These are phyloP conservation scores for Ziziphus jujuba DNA, from an alignment of 306 rosid genomes.

Conservation along the genomic window DNA sequence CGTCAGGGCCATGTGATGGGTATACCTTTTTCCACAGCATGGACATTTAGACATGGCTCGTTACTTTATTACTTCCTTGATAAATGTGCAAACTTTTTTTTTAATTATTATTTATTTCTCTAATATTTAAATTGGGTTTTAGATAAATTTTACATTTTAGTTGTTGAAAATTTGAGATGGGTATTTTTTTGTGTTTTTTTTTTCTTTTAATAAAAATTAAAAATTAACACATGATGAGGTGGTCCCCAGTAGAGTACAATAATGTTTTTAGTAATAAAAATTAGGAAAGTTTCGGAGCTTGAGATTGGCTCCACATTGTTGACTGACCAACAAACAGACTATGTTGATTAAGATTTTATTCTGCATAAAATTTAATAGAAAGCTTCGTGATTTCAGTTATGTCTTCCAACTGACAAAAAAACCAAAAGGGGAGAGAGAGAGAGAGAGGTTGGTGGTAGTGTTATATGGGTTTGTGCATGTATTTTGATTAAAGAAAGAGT, in stretches of 20 bases:
- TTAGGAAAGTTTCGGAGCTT: not conserved
- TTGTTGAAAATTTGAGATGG: no score
- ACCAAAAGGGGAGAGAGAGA: slow-evolving; percentile 4
- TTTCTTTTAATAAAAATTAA: no score
- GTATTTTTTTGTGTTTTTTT: no score
- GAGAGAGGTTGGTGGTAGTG: not conserved
- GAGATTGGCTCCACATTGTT: slow-evolving; percentile 21
- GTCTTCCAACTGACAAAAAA: slow-evolving; percentile 25
- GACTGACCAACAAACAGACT: slow-evolving; percentile 13
- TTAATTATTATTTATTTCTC: no score
- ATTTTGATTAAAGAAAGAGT: not conserved
- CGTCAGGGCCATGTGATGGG: slow-evolving; percentile 34
- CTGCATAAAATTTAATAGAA: not conserved
- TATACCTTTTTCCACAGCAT: not conserved
- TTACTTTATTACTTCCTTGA: no score
- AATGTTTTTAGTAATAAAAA: not conserved
- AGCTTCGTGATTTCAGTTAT: slow-evolving; percentile 1
- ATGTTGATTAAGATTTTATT: slow-evolving; percentile 16
- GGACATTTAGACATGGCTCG: no score
- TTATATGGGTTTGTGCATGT: slow-evolving; percentile 10
- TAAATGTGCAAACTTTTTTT: no score
- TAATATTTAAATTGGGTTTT: no score
- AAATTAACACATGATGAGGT: not conserved
- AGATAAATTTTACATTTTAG: no score
- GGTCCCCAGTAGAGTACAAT: not conserved